A percentile compares a stretch with the other conserved stretches of the same genome.
phyloP scores from a whole-genome alignment of 768 basidiomycete genomes.

The Hirschioporus abietinus region DNA sequence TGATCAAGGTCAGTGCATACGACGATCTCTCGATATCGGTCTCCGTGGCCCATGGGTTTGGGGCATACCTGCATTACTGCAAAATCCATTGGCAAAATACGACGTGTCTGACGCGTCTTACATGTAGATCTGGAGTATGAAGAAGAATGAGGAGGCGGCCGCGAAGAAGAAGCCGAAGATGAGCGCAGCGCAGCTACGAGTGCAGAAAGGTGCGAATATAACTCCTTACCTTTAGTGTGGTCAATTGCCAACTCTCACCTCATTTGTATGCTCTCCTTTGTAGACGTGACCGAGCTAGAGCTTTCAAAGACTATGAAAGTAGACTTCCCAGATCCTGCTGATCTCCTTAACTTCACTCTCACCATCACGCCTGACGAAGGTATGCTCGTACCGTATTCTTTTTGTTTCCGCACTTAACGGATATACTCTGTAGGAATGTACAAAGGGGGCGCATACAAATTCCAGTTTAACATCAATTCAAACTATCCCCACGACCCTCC shows the following conservation, averaged over 20 bases:
- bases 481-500: slow-evolving; percentile 99
- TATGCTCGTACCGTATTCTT: slow-evolving; percentile 24
- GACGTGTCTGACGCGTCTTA: not conserved
- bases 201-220: slow-evolving; percentile 84
- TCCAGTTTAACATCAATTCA: slow-evolving; percentile 94
- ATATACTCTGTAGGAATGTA: slow-evolving; percentile 75
- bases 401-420: not conserved
- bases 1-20: slow-evolving; percentile 37
- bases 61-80: not conserved
- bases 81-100: not conserved
- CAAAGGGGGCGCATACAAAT: slow-evolving; percentile 88
- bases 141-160: slow-evolving; percentile 97
- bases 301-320: slow-evolving; percentile 96
- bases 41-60: not conserved
- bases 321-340: slow-evolving; percentile 82
- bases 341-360: slow-evolving; percentile 95
- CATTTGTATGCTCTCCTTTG: not conserved
- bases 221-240: slow-evolving; percentile 6
- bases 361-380: slow-evolving; percentile 98
- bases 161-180: slow-evolving; percentile 99
- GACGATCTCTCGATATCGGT: not conserved
- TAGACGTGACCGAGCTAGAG: slow-evolving; percentile 96
- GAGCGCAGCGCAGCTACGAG: slow-evolving; percentile 94
- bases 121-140: slow-evolving; percentile 94
- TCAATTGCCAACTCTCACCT: not conserved